Evolutionary conservation across 1,139 yeast species (phyloP).

Genomic region (Suhomyces maxii): DNA sequence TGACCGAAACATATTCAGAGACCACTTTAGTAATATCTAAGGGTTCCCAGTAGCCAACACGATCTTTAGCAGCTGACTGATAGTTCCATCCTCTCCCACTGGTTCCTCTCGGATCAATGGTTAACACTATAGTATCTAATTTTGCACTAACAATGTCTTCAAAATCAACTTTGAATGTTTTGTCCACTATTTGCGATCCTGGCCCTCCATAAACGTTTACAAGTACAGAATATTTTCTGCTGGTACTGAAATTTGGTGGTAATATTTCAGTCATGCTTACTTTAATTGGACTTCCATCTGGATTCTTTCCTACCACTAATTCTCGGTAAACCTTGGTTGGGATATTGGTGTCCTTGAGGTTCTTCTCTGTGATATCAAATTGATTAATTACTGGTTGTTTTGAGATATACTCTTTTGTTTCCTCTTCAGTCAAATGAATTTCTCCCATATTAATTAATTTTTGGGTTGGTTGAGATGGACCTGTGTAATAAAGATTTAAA

Average conservation of each 20-base stretch:
- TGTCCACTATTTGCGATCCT: conserved; percentile 72
- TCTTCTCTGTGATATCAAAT: conserved; percentile 24
- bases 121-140: conserved; percentile 71
- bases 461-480: conserved; percentile 71
- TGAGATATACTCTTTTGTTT: conserved; percentile 19
- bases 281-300: conserved; percentile 40
- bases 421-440: conserved; percentile 19
- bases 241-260: conserved; percentile 64
- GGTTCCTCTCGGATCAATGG: conserved; percentile 94
- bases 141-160: conserved; percentile 69
- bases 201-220: conserved; percentile 95
- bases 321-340: conserved; percentile 58
- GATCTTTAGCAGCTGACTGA: conserved; percentile 63
- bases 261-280: conserved; percentile 72
- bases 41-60: conserved; percentile 87
- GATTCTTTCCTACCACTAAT: conserved; percentile 43
- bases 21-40: conserved; percentile 73
- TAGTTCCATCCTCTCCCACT: conserved; percentile 84
- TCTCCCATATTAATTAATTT: conserved; percentile 47
- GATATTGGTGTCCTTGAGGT: conserved; percentile 38
- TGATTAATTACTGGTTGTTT: conserved; percentile 33
- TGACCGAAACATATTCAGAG: conserved; percentile 54
- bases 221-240: conserved; percentile 68
- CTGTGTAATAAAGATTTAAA: conserved; percentile 53
- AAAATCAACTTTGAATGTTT: conserved; percentile 58